Evolutionary conservation across 805 yeast species (phyloP), one percentile per base, ranked within the genome.

Genomic region (Cyberlindnera mycetangii): DNA sequence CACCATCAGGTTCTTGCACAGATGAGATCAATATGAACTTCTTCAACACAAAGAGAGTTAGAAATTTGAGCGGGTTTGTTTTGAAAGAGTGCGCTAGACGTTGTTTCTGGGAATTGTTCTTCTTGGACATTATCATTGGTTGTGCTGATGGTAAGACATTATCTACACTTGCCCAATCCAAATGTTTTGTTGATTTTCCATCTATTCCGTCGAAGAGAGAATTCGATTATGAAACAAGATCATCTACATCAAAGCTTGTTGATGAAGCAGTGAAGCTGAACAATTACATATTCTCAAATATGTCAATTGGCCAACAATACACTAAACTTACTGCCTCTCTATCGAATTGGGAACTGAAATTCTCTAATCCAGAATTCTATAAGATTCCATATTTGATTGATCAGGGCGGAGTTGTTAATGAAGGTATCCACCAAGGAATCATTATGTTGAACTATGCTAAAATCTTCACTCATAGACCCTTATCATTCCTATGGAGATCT

Each of bases 391-490:
- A 66, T 42, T 56, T 76, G 24, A 65, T 76, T 11, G 66, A 69
- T 49, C 53, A 64, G 14, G 59, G 60, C 49, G 81, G 81, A 1
- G 49, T 49, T 6, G 75, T 76, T 11, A 76, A 76, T 52, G 79
- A 76, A 45, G 81, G 81, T 22, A 72, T 75, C 3, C 78, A 74
- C 42, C 80, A 76, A 51, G 68, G 79, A 1, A 64, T 72, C 9
- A 62, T 75, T 44, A 57, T 76, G 57, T 62, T 71, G 41, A 72
- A 71, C 45, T 76, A 76, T 56, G 79, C 81, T 1, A 74, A 72
- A 49, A 74, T 76, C n/a, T 76, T 75, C 50, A 72, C 76, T 4
- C 79, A 76, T 55, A 57, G 81, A 45, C 81, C 81, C 3, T 67
- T 76, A 44, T 75, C 80, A 9, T 74, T 68, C 53, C 59, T 75